phyloP scores from a whole-genome alignment of 1,284 basidiomycete genomes.

The Hemileia vastatrix region DNA sequence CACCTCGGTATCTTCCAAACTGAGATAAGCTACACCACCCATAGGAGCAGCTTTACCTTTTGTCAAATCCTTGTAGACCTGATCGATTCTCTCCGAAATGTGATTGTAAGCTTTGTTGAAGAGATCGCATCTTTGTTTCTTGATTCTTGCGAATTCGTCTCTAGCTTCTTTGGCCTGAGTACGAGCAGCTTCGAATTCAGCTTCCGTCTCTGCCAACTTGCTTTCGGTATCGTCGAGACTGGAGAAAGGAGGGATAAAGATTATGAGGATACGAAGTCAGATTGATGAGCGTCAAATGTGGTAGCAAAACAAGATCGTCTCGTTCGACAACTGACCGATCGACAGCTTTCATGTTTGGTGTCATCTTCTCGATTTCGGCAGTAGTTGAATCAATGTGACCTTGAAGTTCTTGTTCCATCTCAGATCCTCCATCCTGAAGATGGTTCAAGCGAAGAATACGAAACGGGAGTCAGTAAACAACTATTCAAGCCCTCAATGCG shows the following conservation, averaged over 20 bases:
- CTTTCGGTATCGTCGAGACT: slow-evolving; percentile 84
- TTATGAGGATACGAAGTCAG: slow-evolving; percentile 1
- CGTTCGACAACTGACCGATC: slow-evolving; percentile 54
- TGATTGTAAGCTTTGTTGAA: slow-evolving; percentile 96
- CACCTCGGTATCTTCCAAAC: slow-evolving; percentile 87
- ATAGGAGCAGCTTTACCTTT: slow-evolving; percentile 84
- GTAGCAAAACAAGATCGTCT: background rate
- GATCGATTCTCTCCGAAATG: slow-evolving; percentile 84
- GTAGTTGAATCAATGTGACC: slow-evolving; percentile 60
- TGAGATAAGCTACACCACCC: slow-evolving; percentile 92
- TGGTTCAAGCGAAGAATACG: background rate
- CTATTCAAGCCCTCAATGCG: background rate
- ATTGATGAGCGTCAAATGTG: background rate
- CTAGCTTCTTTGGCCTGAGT: slow-evolving; percentile 77
- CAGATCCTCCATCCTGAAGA: slow-evolving; percentile 57
- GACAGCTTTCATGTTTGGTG: slow-evolving; percentile 92
- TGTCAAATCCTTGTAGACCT: slow-evolving; percentile 94
- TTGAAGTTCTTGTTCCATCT: slow-evolving; percentile 64
- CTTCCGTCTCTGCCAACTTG: slow-evolving; percentile 51
- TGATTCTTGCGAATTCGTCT: slow-evolving; percentile 80
- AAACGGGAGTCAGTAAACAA: background rate
- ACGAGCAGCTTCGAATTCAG: slow-evolving; percentile 51
- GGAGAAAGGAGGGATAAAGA: background rate
- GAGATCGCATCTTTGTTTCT: slow-evolving; percentile 68
- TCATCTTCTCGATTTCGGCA: slow-evolving; percentile 81